These are phyloP conservation scores for Tilletia caries DNA, from an alignment of 1,284 basidiomycete genomes.

Conservation along the genomic window DNA sequence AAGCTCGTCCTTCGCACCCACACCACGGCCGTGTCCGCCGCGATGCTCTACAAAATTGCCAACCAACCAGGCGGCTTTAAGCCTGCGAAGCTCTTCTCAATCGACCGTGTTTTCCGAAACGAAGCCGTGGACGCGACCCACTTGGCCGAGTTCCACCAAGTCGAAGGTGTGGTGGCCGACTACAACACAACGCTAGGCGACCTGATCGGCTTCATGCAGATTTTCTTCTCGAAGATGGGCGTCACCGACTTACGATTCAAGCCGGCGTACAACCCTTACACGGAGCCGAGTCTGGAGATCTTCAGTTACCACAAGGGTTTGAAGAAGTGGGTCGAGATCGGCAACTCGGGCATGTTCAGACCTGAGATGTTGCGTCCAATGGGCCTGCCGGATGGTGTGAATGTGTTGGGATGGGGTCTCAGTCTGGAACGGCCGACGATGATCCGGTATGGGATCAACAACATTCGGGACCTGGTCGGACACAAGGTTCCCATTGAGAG, in stretches of 20 bases:
- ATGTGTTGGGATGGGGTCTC: constrained; percentile 96
- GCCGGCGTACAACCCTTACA: constrained; percentile 76
- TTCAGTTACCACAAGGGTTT: constrained; percentile 96
- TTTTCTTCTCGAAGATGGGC: constrained; percentile 96
- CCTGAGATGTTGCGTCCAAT: constrained; percentile 96
- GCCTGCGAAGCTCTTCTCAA: constrained; percentile 94
- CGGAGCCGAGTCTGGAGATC: constrained; percentile 93
- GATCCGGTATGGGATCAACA: constrained; percentile 82
- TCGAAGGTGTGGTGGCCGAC: constrained; percentile 98
- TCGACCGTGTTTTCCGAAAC: constrained; percentile 97
- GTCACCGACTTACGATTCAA: constrained; percentile 91
- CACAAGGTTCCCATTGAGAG: constrained; percentile 75
- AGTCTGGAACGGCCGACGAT: constrained; percentile 96
- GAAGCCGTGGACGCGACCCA: constrained; percentile 99
- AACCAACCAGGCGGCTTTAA: constrained; percentile 74
- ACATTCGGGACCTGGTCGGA: constrained; percentile 93
- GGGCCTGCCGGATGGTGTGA: constrained; percentile 95
- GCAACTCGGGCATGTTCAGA: constrained; percentile 92
- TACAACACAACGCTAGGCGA: constrained; percentile 90
- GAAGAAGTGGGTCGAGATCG: constrained; percentile 88
- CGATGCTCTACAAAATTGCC: constrained; percentile 80
- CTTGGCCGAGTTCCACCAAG: constrained; percentile 98
- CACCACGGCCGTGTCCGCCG: constrained; percentile 90
- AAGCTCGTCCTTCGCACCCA: constrained; percentile 93
- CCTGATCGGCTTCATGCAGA: constrained; percentile 68